Percentiles rank a stretch among this genome's conserved stretches.
phyloP scores from a whole-genome alignment of 108 stramenopile genomes.

The Skeletonema marinoi region DNA sequence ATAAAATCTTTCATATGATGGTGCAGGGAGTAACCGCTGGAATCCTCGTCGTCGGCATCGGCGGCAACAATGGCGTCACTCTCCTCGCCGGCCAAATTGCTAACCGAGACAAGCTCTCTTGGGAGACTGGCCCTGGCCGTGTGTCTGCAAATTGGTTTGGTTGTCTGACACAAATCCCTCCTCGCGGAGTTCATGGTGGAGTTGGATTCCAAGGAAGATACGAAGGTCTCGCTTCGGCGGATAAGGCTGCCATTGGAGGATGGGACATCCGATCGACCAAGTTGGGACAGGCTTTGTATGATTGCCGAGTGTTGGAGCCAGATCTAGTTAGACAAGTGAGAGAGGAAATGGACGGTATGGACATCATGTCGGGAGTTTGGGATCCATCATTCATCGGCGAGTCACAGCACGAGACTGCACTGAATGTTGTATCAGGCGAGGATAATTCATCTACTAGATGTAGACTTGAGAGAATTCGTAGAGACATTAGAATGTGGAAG shows the following conservation, averaged over 20 bases:
- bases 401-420: constrained; percentile 59
- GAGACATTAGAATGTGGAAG: constrained; percentile 73
- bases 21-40: constrained; percentile 37
- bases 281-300: constrained; percentile 78
- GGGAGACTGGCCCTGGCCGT: constrained; percentile 58
- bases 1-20: background rate
- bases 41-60: constrained; percentile 81
- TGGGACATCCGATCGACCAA: constrained; percentile 73
- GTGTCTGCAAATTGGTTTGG: constrained; percentile 72
- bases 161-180: constrained; percentile 78
- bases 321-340: constrained; percentile 82
- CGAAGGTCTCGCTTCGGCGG: constrained; percentile 46
- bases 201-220: constrained; percentile 56
- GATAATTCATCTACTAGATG: constrained; percentile 40
- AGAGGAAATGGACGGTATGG: constrained; percentile 61
- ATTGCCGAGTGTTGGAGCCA: constrained; percentile 74
- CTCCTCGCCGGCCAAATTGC: constrained; percentile 76
- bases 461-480: constrained; percentile 72
- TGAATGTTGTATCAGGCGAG: constrained; percentile 49
- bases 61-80: constrained; percentile 86
- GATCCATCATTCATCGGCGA: constrained; percentile 78
- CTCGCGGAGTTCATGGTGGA: constrained; percentile 50
- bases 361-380: constrained; percentile 73
- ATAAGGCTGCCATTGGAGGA: constrained; percentile 56
- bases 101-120: constrained; percentile 56